Evolutionary conservation across 2,329 filamentous ascomycete species (phyloP).

Genomic region (Dactylellina leptospora): DNA sequence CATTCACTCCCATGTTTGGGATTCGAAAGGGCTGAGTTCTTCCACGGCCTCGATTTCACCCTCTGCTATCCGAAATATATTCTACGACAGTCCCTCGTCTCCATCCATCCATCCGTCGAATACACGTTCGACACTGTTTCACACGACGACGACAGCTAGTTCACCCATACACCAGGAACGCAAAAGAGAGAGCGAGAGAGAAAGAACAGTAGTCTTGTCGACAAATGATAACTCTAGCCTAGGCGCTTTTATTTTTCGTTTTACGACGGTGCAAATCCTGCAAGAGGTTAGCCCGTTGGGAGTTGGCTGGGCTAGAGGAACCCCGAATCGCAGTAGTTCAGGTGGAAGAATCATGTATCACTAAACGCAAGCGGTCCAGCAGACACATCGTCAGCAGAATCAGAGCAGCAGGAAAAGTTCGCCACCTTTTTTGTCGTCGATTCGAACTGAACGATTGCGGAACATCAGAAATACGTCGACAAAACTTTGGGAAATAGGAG

Average conservation of each 20-base stretch:
- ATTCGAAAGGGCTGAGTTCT: constrained; percentile 20
- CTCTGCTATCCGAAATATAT: constrained; percentile 15
- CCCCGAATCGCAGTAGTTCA: constrained; percentile 17
- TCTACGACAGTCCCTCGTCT: constrained; percentile 13
- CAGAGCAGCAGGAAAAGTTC: constrained; percentile 10
- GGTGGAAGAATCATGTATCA: constrained; percentile 33
- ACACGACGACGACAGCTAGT: background rate
- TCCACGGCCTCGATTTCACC: constrained; percentile 24
- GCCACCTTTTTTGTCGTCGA: constrained; percentile 17
- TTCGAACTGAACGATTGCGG: constrained; percentile 22
- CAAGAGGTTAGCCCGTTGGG: constrained; percentile 40
- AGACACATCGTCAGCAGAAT: constrained; percentile 27
- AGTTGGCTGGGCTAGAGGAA: constrained; percentile 19
- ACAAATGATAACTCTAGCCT: constrained; percentile 28
- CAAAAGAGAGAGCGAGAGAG: too few species aligned
- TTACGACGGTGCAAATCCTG: constrained; percentile 47
- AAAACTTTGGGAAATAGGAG: constrained; percentile 31
- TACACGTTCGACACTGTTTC: too few species aligned
- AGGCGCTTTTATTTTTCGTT: constrained; percentile 39
- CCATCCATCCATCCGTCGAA: constrained; percentile 16
- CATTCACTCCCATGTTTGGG: constrained; percentile 17
- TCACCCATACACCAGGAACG: background rate
- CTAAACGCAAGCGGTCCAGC: constrained; percentile 31
- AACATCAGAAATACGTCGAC: constrained; percentile 11
- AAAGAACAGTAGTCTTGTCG: background rate